Conservation (phyloP, 805 yeast species). For the Tanozyma kutaoensis region DNA sequence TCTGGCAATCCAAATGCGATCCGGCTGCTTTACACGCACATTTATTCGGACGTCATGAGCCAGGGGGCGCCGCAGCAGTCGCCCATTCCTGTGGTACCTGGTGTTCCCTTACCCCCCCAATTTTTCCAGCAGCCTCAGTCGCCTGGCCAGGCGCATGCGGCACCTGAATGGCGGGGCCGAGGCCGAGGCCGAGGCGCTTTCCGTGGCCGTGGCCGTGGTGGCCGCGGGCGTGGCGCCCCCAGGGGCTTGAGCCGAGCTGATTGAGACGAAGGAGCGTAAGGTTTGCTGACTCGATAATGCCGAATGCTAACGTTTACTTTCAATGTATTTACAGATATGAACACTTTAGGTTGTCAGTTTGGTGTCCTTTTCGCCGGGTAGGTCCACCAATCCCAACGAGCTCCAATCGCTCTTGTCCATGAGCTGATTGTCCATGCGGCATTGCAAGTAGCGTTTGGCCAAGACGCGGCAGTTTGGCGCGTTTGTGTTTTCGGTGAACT, state of each 20-base stretch:
- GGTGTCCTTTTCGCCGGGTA: conserved; percentile 32
- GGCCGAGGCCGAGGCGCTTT: background rate
- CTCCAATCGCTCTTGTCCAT: conserved; percentile 32
- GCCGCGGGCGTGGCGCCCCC: conserved; percentile 4
- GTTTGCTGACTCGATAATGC: background rate
- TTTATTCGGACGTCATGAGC: conserved; percentile 28
- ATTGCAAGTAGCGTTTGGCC: conserved; percentile 70
- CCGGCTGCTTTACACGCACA: conserved; percentile 28
- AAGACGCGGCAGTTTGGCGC: conserved; percentile 82
- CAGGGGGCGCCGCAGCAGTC: conserved; percentile 20
- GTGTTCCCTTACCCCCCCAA: conserved; percentile 24
- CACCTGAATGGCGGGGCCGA: conserved; percentile 1
- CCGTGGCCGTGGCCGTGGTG: conserved; percentile 3
- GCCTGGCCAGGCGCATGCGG: conserved; percentile 1
- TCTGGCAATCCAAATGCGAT: conserved; percentile 19
- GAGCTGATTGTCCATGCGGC: conserved; percentile 71
- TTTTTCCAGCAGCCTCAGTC: conserved; percentile 12
- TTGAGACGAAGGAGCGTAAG: background rate
- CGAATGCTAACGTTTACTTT: background rate
- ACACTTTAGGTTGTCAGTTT: background rate
- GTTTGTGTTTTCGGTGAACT: conserved; percentile 65
- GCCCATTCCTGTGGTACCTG: conserved; percentile 3
- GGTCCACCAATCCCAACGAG: conserved; percentile 25
- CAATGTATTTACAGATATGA: background rate
- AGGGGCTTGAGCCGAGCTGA: background rate